phyloP scores from a whole-genome alignment of 345 rosid genomes.

The Schrenkiella parvula region DNA sequence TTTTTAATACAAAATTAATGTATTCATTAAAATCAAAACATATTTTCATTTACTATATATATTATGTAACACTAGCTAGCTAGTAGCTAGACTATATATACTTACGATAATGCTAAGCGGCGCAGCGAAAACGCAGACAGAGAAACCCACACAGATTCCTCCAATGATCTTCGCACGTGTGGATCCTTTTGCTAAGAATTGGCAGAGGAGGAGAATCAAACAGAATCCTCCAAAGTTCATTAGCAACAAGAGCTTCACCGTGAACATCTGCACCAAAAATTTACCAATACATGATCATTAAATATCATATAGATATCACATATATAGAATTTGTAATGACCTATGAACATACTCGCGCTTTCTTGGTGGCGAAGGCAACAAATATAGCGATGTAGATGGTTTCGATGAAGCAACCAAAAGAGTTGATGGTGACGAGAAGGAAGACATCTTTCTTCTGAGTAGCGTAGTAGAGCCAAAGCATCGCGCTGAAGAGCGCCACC shows the following conservation, averaged over 20 bases:
- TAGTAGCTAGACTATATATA: neutral
- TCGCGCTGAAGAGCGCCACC: conserved; percentile 61
- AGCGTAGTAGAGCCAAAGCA: conserved; percentile 66
- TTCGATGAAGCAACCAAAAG: conserved; percentile 59
- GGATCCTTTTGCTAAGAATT: conserved; percentile 42
- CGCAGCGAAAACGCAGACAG: conserved; percentile 57
- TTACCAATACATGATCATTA: neutral
- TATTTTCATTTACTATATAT: neutral
- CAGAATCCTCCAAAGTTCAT: conserved; percentile 50
- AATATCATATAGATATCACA: neutral
- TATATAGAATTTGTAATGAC: neutral
- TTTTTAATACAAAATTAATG: neutral
- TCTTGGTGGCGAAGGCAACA: conserved; percentile 49
- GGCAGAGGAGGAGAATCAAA: conserved; percentile 40
- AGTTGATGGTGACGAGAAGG: conserved; percentile 68
- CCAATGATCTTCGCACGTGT: conserved; percentile 45
- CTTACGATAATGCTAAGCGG: conserved; percentile 61
- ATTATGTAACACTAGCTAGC: neutral
- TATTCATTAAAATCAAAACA: neutral
- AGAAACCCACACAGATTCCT: conserved; percentile 49
- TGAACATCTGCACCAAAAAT: conserved; percentile 40
- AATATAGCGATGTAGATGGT: conserved; percentile 53
- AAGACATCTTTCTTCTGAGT: conserved; percentile 47
- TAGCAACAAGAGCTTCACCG: conserved; percentile 46
- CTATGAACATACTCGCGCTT: conserved; percentile 43